Evolutionary conservation across 345 rosid genomes (phyloP).

Genomic region (Populus davidiana): DNA sequence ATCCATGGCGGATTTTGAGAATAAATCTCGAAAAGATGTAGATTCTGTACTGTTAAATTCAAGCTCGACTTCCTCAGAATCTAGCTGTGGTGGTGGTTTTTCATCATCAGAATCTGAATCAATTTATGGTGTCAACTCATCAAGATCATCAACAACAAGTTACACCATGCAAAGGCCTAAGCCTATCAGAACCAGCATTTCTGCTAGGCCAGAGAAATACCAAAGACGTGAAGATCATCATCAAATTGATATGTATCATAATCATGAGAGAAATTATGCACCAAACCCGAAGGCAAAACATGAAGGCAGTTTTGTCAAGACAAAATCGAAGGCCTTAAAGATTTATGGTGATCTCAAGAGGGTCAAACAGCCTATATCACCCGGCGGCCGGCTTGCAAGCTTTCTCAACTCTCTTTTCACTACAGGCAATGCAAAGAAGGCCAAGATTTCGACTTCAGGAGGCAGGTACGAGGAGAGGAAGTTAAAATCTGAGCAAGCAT

Average conservation of each 20-base stretch:
- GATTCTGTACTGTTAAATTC: conserved; percentile 22
- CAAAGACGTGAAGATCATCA: neutral
- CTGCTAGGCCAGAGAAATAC: conserved; percentile 7
- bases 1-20: conserved; percentile 17
- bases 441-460: conserved; percentile 18
- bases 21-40: neutral
- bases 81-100: conserved; percentile 26
- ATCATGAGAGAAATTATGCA: neutral
- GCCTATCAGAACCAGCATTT: conserved; percentile 13
- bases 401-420: conserved; percentile 34
- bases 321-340: conserved; percentile 29
- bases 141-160: conserved; percentile 10
- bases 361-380: conserved; percentile 33
- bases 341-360: conserved; percentile 34
- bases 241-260: neutral
- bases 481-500: conserved; percentile 19
- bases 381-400: conserved; percentile 33
- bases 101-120: conserved; percentile 28
- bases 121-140: conserved; percentile 11
- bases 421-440: conserved; percentile 21
- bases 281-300: conserved; percentile 10
- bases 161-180: conserved; percentile 22
- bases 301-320: conserved; percentile 23
- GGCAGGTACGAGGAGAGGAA: conserved; percentile 9
- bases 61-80: conserved; percentile 23